Percentiles rank a stretch among this genome's conserved stretches.
Evolutionary conservation across 2,329 filamentous ascomycete species (phyloP).

Genomic region (Aquanectria penicillioides): DNA sequence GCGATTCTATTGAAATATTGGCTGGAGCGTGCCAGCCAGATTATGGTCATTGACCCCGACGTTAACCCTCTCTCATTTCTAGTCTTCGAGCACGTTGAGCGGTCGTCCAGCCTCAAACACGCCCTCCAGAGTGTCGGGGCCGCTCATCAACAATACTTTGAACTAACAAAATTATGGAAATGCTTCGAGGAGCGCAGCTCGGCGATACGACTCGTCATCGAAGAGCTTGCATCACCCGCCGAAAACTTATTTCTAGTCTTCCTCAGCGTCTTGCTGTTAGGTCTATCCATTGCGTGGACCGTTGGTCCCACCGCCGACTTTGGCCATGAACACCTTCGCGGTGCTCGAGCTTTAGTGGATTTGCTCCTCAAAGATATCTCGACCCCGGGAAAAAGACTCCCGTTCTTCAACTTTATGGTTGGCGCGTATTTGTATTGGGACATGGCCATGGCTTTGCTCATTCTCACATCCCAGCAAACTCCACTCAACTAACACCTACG

Average conservation of each 20-base stretch:
- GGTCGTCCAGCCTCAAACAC: neutral
- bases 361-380: neutral
- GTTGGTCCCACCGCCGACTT: neutral
- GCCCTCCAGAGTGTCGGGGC: conserved; percentile 14
- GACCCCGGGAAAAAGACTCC: neutral
- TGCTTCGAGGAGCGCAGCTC: conserved; percentile 1
- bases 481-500: neutral
- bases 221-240: neutral
- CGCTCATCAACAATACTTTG: conserved; percentile 4
- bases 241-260: neutral
- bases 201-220: neutral
- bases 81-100: neutral
- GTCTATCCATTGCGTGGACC: neutral
- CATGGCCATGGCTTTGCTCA: neutral
- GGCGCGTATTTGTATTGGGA: conserved; percentile 17
- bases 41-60: conserved; percentile 12
- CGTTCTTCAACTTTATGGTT: neutral
- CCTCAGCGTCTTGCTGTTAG: conserved; percentile 1
- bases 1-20: neutral
- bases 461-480: neutral
- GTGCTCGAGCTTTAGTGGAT: neutral
- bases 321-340: conserved; percentile 7
- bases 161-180: neutral
- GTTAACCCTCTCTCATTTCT: conserved; percentile 9
- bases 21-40: conserved; percentile 10